Conservation (phyloP, 208 protist genomes). For the Leishmania major region DNA sequence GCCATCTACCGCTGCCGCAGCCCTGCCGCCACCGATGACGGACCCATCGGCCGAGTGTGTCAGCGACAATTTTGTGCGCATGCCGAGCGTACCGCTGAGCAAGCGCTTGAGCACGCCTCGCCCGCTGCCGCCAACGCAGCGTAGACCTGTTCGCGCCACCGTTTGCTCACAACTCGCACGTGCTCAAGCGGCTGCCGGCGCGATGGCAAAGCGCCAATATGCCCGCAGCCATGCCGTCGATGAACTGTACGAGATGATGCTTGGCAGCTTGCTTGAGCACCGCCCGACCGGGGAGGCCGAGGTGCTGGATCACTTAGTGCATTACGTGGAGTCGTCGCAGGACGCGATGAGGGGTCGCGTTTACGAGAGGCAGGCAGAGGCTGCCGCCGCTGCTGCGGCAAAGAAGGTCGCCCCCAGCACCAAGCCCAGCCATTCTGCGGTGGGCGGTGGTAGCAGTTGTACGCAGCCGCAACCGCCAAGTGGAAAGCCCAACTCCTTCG, state of each 20-base stretch:
- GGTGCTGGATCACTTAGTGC: constrained; percentile 65
- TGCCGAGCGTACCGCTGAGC: constrained; percentile 30
- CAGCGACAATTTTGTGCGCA: constrained; percentile 19
- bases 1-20: neutral
- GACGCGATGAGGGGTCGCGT: constrained; percentile 21
- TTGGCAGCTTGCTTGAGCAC: constrained; percentile 43
- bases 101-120: constrained; percentile 18
- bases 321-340: constrained; percentile 43
- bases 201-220: constrained; percentile 31
- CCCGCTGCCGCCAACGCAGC: constrained; percentile 12
- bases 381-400: neutral
- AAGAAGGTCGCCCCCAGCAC: neutral
- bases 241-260: constrained; percentile 68
- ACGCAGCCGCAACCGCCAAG: constrained; percentile 20
- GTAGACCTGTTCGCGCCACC: neutral
- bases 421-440: neutral
- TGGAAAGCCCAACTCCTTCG: constrained; percentile 18
- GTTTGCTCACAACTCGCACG: neutral
- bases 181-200: neutral
- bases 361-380: constrained; percentile 15
- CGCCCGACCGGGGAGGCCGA: constrained; percentile 43
- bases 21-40: neutral
- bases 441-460: neutral
- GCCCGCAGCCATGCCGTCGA: constrained; percentile 53
- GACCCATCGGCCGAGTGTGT: neutral